These are phyloP conservation scores for Aspergillus asperescens DNA, from an alignment of 495 filamentous ascomycete genomes.

Conservation along the genomic window DNA sequence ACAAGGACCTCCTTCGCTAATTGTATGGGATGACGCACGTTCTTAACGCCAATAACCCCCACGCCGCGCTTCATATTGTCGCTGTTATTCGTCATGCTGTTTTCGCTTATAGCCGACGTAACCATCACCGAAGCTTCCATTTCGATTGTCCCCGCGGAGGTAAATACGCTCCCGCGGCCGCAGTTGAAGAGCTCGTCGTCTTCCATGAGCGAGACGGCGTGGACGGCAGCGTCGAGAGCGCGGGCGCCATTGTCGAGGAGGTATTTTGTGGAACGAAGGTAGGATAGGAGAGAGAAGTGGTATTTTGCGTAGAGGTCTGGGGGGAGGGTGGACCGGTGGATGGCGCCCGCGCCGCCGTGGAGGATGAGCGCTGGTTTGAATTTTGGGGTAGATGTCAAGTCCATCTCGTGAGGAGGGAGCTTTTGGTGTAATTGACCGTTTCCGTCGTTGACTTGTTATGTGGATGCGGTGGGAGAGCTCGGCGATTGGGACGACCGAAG, in stretches of 20 bases:
- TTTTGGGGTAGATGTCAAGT: slow-evolving; percentile 8
- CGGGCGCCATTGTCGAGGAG: slow-evolving; percentile 41
- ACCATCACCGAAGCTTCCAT: slow-evolving; percentile 93
- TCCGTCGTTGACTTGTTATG: no score
- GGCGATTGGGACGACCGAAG: no score
- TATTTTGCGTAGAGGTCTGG: slow-evolving; percentile 55
- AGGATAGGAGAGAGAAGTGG: slow-evolving; percentile 58
- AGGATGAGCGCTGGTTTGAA: slow-evolving; percentile 69
- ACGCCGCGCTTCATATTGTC: slow-evolving; percentile 69
- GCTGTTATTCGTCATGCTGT: background rate
- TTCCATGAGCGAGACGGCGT: slow-evolving; percentile 74
- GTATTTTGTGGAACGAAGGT: slow-evolving; percentile 44
- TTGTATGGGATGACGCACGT: slow-evolving; percentile 72
- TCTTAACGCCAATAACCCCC: slow-evolving; percentile 64
- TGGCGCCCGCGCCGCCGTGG: slow-evolving; percentile 83
- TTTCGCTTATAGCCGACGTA: slow-evolving; percentile 29
- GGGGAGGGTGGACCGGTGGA: slow-evolving; percentile 62
- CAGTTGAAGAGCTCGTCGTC: slow-evolving; percentile 81
- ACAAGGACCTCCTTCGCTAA: slow-evolving; percentile 69
- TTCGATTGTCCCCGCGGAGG: slow-evolving; percentile 73
- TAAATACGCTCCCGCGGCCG: slow-evolving; percentile 83
- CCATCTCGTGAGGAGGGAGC: background rate
- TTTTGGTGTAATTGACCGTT: background rate
- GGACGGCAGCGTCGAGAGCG: slow-evolving; percentile 67
- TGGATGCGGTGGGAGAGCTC: no score